Evolutionary conservation across 208 protist species (phyloP), one percentile per base, ranked within the genome.

Genomic region (Porcisia hertigi): DNA sequence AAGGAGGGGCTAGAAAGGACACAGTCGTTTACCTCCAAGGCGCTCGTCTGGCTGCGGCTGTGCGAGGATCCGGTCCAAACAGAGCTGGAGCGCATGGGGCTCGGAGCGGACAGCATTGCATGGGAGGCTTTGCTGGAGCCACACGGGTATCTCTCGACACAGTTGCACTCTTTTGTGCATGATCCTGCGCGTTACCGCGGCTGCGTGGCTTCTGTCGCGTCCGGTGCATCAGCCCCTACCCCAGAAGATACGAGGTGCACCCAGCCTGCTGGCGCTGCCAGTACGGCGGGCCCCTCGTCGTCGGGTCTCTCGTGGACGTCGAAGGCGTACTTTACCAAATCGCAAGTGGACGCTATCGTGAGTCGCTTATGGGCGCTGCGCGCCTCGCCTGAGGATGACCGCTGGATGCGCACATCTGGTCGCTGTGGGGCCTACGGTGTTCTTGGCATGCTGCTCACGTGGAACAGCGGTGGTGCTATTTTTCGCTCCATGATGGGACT

Each of bases 401-500:
- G 92, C 39, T 96, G 92, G 92, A 75, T 83, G 45, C 64, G 74
- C 18, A 90, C 88, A 12, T 80, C 81, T 7, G 86, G 86, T 45
- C 88, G 92, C 18, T 86, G 86, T 9, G 77, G 81, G 30, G 58
- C 73, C 3, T 93, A 91, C 79, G 92, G 92, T 53, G 79, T 89
- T 58, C 34, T 89, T 23, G 82, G 82, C 23, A 91, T 86, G 85
- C 73, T 96, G 66, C 75, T 96, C 30, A 77, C 83, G 58, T 94
- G 90, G 90, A 96, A 94, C 74, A 91, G 82, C 67, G 85, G 89
- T 8, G 75, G 79, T 7, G 70, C 85, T 66, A 69, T 88, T 47
- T 93, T 89, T 75, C 80, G 92, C 0, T 59, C 86, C 53, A 81
- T 67, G 39, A 93, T 96, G 87, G 92, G 92, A 3, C 71, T 94